Evolutionary conservation across 1,139 yeast species (phyloP), one percentile per base, ranked within the genome.

Genomic region (Taphrina sp.): DNA sequence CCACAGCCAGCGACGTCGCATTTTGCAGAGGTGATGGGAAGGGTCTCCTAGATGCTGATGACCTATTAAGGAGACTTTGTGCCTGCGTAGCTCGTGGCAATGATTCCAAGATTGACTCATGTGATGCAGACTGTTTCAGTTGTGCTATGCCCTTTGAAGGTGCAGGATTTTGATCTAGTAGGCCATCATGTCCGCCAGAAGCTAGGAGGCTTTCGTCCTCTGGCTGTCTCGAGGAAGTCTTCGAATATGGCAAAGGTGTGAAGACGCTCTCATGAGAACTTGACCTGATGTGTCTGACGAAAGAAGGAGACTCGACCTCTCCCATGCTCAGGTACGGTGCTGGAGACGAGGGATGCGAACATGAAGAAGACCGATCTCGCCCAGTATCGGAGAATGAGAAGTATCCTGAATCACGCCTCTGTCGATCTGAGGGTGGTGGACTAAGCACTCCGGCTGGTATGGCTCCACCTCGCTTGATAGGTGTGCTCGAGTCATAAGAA

Each of bases 341-440:
- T 8, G 54, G 54, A 5, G 54, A 38, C 5, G 46, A 28, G 5
- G 45, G 54, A 33, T 39, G 36, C 2, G 34, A 17, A 23, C 20
- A 24, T 4, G 44, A 35, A 8, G 46, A n/a, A 3, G 54, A 49
- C 14, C 54, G 20, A n/a, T 49, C 54, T 14, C 54, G 34, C 12
- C 39, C 36, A 3, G 36, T 14, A 1, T 29, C 36, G 16, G 47
- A 43, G 5, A 49, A 23, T 5, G 54, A 49, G 46, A 49, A 49
- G 26, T 49, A 49, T 10, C 54, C 54, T 3, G 54, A 49, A 39
- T 49, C 54, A 8, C 46, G 31, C 3, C 28, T 23, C 8, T 36
- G 31, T 23, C 16, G 26, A 33, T 20, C 16, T 4, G 44, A 22
- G 22, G 54, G 38, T 8, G 34, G 29, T 1, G 53, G 53, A 29